Evolutionary conservation across 192 early-diverging fungal genomes (phyloP), one percentile per base, ranked within the genome.

Genomic region (Pilobolus umbonatus): DNA sequence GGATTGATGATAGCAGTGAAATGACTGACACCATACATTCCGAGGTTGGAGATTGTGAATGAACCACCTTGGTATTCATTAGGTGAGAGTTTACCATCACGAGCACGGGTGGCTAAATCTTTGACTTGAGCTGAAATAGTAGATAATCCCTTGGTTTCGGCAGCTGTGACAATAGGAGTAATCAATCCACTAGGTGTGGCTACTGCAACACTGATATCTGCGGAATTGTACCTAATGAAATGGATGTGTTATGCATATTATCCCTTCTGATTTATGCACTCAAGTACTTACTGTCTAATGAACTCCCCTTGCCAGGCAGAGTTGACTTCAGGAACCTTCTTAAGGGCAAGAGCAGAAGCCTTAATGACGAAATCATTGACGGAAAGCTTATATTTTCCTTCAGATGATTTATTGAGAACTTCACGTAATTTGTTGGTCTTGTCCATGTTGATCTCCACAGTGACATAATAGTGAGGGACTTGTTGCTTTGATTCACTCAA

Each of bases 1-100:
- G 91, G 90, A 80, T 98, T 96, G 76, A 98, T 96, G 65, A 98
- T 98, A 52, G 96, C 96, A 32, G 93, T 92, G 79, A 98, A 98
- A 63, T 88, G 85, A 59, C 84, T 82, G 72, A 96, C 85, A 45
- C 92, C 93, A 65, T 82, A 96, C 96, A 98, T 98, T 60, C 96
- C 96, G 59, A 98, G 78, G 80, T 98, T 98, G 54, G 93, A 96
- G 75, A 98, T 95, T 55, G 96, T 91, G 78, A 98, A 98, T 43
- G 88, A 85, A 36, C 96, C 96, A 72, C 77, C 75, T 81, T 98
- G 96, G 86, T 92, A 98, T 79, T 98, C 96, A 34, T 96, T 81
- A 48, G 94, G 96, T 61, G 81, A 76, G 10, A 98, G 83, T 82
- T 95, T 95, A 76, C 86, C 86, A 50, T 76, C 84, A 40, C 87